Base-by-base conservation (phyloP, 148 eudicot genomes). In the Tetragonia tetragonoides region DNA sequence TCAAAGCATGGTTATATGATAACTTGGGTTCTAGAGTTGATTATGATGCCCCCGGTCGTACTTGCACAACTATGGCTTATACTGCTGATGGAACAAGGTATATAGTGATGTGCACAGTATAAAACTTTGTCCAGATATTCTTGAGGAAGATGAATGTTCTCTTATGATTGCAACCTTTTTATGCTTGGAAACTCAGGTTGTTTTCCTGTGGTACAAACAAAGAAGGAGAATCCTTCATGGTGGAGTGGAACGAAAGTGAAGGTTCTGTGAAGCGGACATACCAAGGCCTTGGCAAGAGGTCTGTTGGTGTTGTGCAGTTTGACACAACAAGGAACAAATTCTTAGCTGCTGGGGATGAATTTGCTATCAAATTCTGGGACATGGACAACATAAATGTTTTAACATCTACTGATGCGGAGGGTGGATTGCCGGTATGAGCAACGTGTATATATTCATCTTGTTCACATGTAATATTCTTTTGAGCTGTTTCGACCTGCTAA, bases 231-330 rank as follows among this genome's bases (percentile, higher is more conserved):
- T 88, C 91, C 38, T 80, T 81, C 75, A 73, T 91, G 54, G 88
- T 88, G 41, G 97, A 91, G 80, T 91, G 97, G 97, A 91, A 91
- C 75, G 97, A 87, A 75, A 84, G 79, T 80, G 92, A 85, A 85
- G 93, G 97, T 34, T 64, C 86, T 59, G 88, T 91, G 51, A 91
- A 83, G 73, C 84, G 88, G 73, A 73, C 82, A 34, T 91, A 91
- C 66, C 59, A 61, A 73, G 97, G 97, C 68, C 88, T 91, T 65
- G 88, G 89, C 24, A 88, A 86, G 73, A 81, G 88, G 44, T 84
- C 91, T 70, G 81, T 78, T 41, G 97, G 93, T 21, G 85, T 88
- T 72, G 90, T 91, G 65, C 93, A 89, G 72, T 91, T 91, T 72
- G 91, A 88, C 78, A 89, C 86, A 12, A 82, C 89, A 10, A 83